Evolutionary conservation across 371 early-diverging fungal genomes (phyloP), one percentile per base, ranked within the genome.

Genomic region (Mucor piriformis): DNA sequence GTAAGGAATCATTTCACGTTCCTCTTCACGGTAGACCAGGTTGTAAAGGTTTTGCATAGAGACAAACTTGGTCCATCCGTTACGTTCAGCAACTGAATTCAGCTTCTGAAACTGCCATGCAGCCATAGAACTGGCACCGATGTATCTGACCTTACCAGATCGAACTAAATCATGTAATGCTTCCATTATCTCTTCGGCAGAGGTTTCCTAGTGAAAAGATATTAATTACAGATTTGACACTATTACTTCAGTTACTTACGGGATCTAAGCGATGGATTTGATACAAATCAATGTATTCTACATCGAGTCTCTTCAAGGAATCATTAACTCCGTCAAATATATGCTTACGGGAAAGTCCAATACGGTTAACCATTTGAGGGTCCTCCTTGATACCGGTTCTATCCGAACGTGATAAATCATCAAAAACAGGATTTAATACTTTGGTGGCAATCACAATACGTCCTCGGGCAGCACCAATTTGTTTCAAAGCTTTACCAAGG

Each of bases 111-210:
- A 82, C 40, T 77, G 64, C 78, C 78, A 77, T 0, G 77, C 62
- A n/a, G n/a, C n/a, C n/a, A n/a, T n/a, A n/a, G n/a, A n/a, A n/a
- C n/a, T n/a, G n/a, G n/a, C n/a, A n/a, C 74, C 78, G 40, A 77
- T 73, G 29, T 77, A 77, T 11, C 81, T 62, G 24, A 83, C 79
- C 50, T 82, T 82, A 57, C 84, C 81, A 15, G 61, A 48, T 12
- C 64, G 60, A 20, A 84, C 79, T 6, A 84, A 55, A 47, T 84
- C 85, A 51, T 84, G 57, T 7, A 84, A 54, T 4, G 85, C 82
- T 53, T 76, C 76, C 82, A 84, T 81, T 15, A 77, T 84, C 61
- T 83, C 85, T 60, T 77, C 72, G 32, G 73, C 46, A 10, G 77
- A 72, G 0, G 77, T 77, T 13, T 74, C 40, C 62, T 72, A 54